Conservation (phyloP, 805 yeast species). For the Ogataea angusta region DNA sequence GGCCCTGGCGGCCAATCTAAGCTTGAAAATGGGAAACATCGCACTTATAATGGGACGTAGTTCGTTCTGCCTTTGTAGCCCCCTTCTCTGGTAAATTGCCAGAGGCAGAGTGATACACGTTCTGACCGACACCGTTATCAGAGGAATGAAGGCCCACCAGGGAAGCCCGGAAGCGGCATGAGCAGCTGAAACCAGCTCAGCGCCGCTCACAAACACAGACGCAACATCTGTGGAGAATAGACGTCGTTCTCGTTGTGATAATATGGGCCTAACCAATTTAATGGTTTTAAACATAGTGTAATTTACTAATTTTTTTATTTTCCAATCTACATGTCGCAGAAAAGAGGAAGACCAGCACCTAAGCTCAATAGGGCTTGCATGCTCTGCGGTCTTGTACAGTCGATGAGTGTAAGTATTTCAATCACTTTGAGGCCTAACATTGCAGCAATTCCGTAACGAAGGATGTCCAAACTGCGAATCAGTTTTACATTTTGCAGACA, state of each 20-base stretch:
- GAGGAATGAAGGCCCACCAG: conserved; percentile 81
- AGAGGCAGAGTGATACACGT: conserved; percentile 71
- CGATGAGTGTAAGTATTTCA: conserved; percentile 51
- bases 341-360: conserved; percentile 38
- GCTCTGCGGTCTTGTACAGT: conserved; percentile 92
- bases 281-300: conserved; percentile 1
- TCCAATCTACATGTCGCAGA: conserved; percentile 15
- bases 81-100: conserved; percentile 65
- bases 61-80: conserved; percentile 67
- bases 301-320: not conserved
- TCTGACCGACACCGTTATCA: conserved; percentile 65
- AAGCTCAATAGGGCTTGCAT: conserved; percentile 91
- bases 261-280: not conserved
- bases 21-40: conserved; percentile 68
- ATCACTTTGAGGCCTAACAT: not conserved
- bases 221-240: conserved; percentile 1
- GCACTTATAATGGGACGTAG: conserved; percentile 71
- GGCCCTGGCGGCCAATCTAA: conserved; percentile 49
- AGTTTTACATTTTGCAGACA: conserved; percentile 68
- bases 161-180: conserved; percentile 65
- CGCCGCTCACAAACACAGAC: conserved; percentile 22
- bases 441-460: conserved; percentile 61
- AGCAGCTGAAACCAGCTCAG: conserved; percentile 38
- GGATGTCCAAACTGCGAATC: conserved; percentile 98
- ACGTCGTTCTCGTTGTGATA: not conserved